Conservation (phyloP, 1,139 yeast species). For the Taphrina betulina region DNA sequence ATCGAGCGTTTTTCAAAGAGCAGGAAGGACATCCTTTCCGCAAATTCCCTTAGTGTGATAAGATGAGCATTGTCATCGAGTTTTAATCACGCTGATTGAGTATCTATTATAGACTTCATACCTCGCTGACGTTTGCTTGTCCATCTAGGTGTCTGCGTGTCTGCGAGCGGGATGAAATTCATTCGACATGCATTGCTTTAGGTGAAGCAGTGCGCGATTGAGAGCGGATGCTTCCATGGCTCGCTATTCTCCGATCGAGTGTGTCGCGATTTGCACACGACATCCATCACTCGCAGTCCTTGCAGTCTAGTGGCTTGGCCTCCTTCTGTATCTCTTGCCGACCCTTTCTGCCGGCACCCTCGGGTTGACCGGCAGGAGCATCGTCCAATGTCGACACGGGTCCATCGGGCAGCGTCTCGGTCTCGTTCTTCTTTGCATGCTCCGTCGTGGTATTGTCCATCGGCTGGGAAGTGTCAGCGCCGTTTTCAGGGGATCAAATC, state of each 20-base stretch:
- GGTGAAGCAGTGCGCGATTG: too few species aligned
- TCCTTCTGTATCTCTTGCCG: constrained; percentile 17
- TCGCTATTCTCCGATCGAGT: too few species aligned
- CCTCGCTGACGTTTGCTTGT: too few species aligned
- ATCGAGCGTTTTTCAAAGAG: too few species aligned
- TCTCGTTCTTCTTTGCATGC: constrained; percentile 16
- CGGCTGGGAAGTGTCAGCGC: constrained; percentile 14
- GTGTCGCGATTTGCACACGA: too few species aligned
- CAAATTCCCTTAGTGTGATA: too few species aligned
- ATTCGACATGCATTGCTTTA: too few species aligned
- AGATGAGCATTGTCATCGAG: constrained; percentile 22
- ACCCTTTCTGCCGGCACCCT: constrained; percentile 19
- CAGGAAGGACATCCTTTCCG: too few species aligned
- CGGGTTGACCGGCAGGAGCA: constrained; percentile 17
- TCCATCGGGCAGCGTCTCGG: constrained; percentile 22
- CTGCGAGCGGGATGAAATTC: too few species aligned
- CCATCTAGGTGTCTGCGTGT: too few species aligned
- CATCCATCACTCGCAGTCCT: constrained; percentile 7
- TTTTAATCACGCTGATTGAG: constrained; percentile 21
- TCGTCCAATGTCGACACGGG: constrained; percentile 17
- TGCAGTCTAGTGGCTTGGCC: constrained; percentile 16
- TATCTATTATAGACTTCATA: not conserved
- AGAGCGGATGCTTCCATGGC: too few species aligned
- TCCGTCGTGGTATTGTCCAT: constrained; percentile 21
- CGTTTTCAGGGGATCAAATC: too few species aligned